Evolutionary conservation across 495 filamentous ascomycete genomes (phyloP).

Genomic region (Penicillium paxilli): DNA sequence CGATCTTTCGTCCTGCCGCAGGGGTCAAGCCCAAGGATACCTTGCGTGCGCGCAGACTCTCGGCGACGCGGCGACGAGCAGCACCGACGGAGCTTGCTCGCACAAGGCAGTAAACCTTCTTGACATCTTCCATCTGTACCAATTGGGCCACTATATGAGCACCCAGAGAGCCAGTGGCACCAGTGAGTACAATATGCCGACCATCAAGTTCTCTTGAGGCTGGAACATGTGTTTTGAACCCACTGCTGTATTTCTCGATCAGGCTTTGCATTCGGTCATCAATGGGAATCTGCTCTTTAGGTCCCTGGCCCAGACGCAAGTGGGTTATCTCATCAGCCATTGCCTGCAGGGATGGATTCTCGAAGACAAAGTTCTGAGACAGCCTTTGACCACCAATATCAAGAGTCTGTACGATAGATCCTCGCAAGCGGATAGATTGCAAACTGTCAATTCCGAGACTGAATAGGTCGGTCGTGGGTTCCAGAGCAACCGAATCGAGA

Average conservation of each 20-base stretch:
- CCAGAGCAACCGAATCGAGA: conserved; percentile 13
- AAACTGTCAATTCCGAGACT: conserved; percentile 50
- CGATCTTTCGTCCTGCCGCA: conserved; percentile 33
- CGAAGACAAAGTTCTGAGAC: conserved; percentile 41
- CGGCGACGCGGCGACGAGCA: conserved; percentile 48
- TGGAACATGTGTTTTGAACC: conserved; percentile 30
- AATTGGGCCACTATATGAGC: conserved; percentile 53
- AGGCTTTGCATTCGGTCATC: conserved; percentile 23
- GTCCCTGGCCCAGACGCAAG: conserved; percentile 3
- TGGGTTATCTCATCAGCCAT: conserved; percentile 22
- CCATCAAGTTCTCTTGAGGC: conserved; percentile 17
- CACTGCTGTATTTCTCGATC: conserved; percentile 32
- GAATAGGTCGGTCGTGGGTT: conserved; percentile 43
- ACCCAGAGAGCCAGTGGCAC: conserved; percentile 65
- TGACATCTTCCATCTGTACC: conserved; percentile 19
- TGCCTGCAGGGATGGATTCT: conserved; percentile 33
- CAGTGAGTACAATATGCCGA: conserved; percentile 46
- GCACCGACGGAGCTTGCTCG: conserved; percentile 47
- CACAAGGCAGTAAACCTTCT: conserved; percentile 55
- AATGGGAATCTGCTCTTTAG: conserved; percentile 16
- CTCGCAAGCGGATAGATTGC: conserved; percentile 45
- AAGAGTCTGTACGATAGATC: conserved; percentile 29
- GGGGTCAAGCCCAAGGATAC: conserved; percentile 20
- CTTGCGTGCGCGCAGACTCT: conserved; percentile 42
- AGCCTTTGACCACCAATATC: conserved; percentile 31